Evolutionary conservation across 2,329 filamentous ascomycete species (phyloP), one percentile per base, ranked within the genome.

Genomic region (Pseudogymnoascus destructans): DNA sequence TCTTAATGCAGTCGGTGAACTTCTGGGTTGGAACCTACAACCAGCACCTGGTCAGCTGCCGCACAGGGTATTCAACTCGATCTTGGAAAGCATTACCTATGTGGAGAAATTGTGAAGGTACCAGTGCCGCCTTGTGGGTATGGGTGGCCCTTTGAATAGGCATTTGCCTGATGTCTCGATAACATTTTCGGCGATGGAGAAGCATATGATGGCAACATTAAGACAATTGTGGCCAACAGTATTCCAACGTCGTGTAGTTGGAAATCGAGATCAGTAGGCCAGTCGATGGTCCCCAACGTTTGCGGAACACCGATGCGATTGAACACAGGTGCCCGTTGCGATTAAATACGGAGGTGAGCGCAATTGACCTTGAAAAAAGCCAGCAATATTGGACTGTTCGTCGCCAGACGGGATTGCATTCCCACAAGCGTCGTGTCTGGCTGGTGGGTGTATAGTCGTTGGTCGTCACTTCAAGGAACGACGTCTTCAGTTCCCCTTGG

Each of bases 61-160:
- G 52, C 19, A 19, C 17, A 13, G n/a, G 27, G 32, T 59, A 40
- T 21, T 60, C 59, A 46, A 25, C 38, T 19, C 25, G n/a, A 19
- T 40, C 10, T 55, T 15, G 59, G 46, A 35, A 63, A 61, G 35
- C 68, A 79, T 68, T 81, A 95, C 87, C 89, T 87, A 72, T 95
- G 89, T 65, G 89, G 88, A 65, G 88, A 89, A 68, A 95, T 91
- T 64, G 89, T 89, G 70, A 95, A 92, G 49, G 86, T 87, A 68
- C 73, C 75, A 66, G 74, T 75, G 66, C 85, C 85, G 61, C 79
- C 80, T 63, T 84, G 79, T 63, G 87, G 86, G 71, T 91, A 91
- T 69, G 77, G 77, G 65, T 79, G 74, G 71, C 89, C 91, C 75
- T 93, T 95, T 63, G 85, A 82, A 73, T 87, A 92, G 71, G 85